Conservation (phyloP, 2,329 filamentous ascomycete species). For the Phyllosticta ampelicida region DNA sequence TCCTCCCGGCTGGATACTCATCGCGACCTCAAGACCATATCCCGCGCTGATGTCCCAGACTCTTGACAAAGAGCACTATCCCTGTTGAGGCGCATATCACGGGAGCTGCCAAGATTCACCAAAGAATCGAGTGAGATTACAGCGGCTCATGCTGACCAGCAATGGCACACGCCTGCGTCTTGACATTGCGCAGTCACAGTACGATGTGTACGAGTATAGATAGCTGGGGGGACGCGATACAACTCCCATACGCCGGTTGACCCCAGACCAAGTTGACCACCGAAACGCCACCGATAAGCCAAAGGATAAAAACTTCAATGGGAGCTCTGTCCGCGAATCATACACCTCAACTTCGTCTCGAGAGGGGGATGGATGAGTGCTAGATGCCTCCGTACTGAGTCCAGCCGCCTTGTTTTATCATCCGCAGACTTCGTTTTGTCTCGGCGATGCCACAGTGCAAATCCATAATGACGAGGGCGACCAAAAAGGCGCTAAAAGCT, state of each 20-base stretch:
- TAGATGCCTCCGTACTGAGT: neutral
- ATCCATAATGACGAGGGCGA: conserved; percentile 6
- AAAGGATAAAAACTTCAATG: neutral
- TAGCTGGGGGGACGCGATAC: neutral
- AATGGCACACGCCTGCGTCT: neutral
- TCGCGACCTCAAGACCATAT: neutral
- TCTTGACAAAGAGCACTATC: neutral
- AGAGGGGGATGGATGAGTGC: neutral
- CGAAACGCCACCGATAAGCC: neutral
- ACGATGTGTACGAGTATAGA: neutral
- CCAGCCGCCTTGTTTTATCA: neutral
- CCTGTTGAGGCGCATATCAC: neutral
- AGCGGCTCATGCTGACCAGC: neutral
- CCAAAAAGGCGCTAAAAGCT: conserved; percentile 10
- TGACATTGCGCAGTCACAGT: neutral
- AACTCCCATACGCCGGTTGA: neutral
- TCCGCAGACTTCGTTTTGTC: conserved; percentile 3
- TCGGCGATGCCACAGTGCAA: conserved; percentile 8
- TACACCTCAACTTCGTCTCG: neutral
- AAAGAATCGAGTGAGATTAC: neutral
- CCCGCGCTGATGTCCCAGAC: neutral
- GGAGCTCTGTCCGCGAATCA: neutral
- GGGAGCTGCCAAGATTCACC: neutral
- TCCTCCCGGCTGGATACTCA: neutral
- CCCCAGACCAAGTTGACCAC: neutral